phyloP scores from a whole-genome alignment of 225 moss, liverwort and hornwort genomes.

The Neckera pumila region DNA sequence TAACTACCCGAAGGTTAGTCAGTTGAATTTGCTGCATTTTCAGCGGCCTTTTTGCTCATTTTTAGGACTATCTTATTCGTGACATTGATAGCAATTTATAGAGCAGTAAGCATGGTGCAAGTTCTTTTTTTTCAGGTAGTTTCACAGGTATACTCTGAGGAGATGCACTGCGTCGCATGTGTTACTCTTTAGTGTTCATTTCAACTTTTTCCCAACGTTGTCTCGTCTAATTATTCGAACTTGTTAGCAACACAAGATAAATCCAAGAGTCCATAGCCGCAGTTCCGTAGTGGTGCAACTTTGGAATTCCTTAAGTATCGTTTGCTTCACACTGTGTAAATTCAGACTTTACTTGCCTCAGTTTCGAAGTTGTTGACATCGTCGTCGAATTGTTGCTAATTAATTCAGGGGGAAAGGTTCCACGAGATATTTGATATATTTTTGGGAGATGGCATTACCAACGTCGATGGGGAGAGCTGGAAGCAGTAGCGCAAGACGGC shows the following conservation, averaged over 20 bases:
- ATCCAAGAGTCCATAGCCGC: not conserved
- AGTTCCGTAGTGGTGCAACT: not conserved
- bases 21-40: not conserved
- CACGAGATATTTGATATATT: too few relatives aligned
- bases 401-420: too few relatives aligned
- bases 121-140: not conserved
- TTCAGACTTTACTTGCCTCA: not conserved
- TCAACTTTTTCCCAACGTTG: not conserved
- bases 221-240: not conserved
- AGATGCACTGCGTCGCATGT: too few relatives aligned
- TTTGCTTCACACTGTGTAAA: not conserved
- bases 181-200: not conserved
- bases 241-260: not conserved
- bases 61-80: not conserved
- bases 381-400: too few relatives aligned
- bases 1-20: slow-evolving; percentile 61
- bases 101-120: not conserved
- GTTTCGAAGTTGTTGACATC: not conserved
- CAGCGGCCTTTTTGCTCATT: too few relatives aligned
- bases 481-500: too few relatives aligned
- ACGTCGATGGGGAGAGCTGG: too few relatives aligned
- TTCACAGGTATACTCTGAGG: not conserved
- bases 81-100: not conserved
- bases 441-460: too few relatives aligned
- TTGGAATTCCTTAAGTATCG: not conserved